Evolutionary conservation across 129 eudicot species (phyloP).

Genomic region (Oenanthe sinensis): DNA sequence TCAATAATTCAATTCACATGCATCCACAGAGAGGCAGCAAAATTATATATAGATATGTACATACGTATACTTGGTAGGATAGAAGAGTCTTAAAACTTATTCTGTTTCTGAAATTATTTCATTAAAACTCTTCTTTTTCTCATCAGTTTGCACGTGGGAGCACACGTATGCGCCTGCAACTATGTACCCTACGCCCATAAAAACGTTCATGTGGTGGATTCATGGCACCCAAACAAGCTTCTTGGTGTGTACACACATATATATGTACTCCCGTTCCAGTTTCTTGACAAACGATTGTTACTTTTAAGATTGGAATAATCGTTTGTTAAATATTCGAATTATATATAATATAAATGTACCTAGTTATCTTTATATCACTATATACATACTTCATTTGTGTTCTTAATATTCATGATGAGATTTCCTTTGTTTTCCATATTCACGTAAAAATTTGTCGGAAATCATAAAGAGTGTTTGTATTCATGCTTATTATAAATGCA

Average conservation of each 20-base stretch:
- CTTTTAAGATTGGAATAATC: too few species aligned
- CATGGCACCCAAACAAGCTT: slow-evolving; percentile 6
- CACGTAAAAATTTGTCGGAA: background rate
- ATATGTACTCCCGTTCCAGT: accelerated
- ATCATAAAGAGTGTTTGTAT: background rate
- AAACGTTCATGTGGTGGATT: slow-evolving; percentile 18
- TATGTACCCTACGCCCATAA: slow-evolving; percentile 22
- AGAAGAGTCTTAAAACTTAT: background rate
- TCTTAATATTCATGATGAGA: background rate
- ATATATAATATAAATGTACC: too few species aligned
- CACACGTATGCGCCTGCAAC: slow-evolving; percentile 28
- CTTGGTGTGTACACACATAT: too few species aligned
- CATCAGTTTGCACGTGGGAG: slow-evolving; percentile 51
- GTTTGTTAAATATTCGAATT: too few species aligned
- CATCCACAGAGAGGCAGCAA: slow-evolving; percentile 20
- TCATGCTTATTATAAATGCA: background rate
- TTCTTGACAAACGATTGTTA: background rate
- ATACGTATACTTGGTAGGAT: background rate
- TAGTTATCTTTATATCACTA: too few species aligned
- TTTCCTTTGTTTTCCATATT: background rate
- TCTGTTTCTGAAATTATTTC: background rate
- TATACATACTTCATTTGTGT: background rate
- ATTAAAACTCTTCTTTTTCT: background rate
- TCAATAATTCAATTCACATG: slow-evolving; percentile 66
- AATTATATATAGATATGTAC: background rate